Percentiles rank a stretch among this genome's conserved stretches.
Evolutionary conservation across 805 yeast genomes (phyloP).

Genomic region (Nakazawaea siamensis): DNA sequence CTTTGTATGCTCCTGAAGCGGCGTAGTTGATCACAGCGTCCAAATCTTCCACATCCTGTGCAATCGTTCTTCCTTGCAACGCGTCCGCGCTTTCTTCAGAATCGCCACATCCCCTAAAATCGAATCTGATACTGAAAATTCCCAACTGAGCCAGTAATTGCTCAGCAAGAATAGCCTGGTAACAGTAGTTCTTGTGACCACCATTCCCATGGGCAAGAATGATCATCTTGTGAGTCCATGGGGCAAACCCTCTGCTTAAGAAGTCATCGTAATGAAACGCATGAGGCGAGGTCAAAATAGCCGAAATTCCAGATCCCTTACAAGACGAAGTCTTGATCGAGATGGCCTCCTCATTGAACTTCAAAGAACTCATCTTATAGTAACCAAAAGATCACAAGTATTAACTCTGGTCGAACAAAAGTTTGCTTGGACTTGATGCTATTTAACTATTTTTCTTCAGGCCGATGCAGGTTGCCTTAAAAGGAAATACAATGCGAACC

Average conservation of each 20-base stretch:
- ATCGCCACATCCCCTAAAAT: slow-evolving; percentile 80
- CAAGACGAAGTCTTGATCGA: slow-evolving; percentile 1
- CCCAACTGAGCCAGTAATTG: slow-evolving; percentile 52
- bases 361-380: no score
- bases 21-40: slow-evolving; percentile 34
- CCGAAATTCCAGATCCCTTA: slow-evolving; percentile 7
- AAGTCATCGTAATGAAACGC: slow-evolving; percentile 5
- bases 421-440: no score
- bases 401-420: no score
- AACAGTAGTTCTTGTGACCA: slow-evolving; percentile 77
- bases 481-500: no score
- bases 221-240: slow-evolving; percentile 42
- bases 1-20: slow-evolving; percentile 18
- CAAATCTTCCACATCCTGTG: slow-evolving; percentile 64
- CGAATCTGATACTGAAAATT: slow-evolving; percentile 62
- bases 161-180: slow-evolving; percentile 56
- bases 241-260: slow-evolving; percentile 14
- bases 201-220: slow-evolving; percentile 77
- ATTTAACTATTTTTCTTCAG: no score
- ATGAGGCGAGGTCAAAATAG: slow-evolving; percentile 10
- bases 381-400: no score
- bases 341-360: slow-evolving; percentile 3
- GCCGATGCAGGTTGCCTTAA: no score
- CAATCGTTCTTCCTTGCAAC: slow-evolving; percentile 44
- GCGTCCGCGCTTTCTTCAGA: slow-evolving; percentile 43